These are phyloP conservation scores for Dimocarpus longan DNA, from an alignment of 345 rosid species.

Conservation along the genomic window DNA sequence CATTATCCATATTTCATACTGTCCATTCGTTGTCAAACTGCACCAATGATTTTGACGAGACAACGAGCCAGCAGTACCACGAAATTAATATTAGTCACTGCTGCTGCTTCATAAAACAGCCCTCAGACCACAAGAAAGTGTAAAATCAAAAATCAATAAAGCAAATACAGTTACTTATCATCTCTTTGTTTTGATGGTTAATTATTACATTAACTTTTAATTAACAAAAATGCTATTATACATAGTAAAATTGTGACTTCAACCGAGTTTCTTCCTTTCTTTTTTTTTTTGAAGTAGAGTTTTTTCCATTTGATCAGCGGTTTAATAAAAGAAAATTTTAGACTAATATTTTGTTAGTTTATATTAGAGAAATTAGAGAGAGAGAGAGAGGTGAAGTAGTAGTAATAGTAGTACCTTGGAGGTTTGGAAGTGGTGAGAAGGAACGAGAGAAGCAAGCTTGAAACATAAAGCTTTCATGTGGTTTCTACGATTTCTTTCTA, in stretches of 20 bases:
- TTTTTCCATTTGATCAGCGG: too few relatives aligned
- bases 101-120: background rate
- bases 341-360: background rate
- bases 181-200: too few relatives aligned
- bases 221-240: too few relatives aligned
- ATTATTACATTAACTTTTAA: too few relatives aligned
- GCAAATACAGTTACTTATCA: too few relatives aligned
- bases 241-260: too few relatives aligned
- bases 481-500: constrained; percentile 60
- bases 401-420: constrained; percentile 38
- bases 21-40: background rate
- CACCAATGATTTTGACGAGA: background rate
- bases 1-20: background rate
- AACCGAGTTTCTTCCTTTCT: too few relatives aligned
- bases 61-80: background rate
- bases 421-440: constrained; percentile 32
- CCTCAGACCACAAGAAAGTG: background rate
- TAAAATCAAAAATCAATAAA: too few relatives aligned
- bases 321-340: too few relatives aligned
- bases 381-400: too few relatives aligned
- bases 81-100: background rate
- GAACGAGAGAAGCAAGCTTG: constrained; percentile 55
- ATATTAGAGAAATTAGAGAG: background rate
- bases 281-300: too few relatives aligned
- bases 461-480: constrained; percentile 59